Evolutionary conservation across 768 basidiomycete genomes (phyloP), one percentile per base, ranked within the genome.

Genomic region (Pulveroboletus frians): DNA sequence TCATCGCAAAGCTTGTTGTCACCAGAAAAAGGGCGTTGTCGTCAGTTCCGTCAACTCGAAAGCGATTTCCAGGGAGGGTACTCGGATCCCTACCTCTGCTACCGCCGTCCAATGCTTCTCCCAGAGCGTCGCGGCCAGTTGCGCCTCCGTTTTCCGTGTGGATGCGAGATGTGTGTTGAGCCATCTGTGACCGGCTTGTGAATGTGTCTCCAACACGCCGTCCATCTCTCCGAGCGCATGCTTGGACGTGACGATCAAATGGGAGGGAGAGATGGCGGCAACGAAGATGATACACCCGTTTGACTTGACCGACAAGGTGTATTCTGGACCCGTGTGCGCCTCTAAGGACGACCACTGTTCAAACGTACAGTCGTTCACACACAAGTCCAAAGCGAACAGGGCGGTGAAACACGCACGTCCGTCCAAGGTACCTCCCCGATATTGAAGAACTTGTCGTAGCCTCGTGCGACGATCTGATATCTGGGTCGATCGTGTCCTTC

Each of bases 401-500:
- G 21, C 21, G 2, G 21, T 26, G 23, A 26, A 32, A 32, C 13
- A 73, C 88, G 58, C 62, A 95, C 95, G 49, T 83, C 83, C 1
- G 87, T 94, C 92, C 94, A 98, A 3, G 86, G 89, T 5, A 97
- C 92, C 66, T 99, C 96, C 4, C 85, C 90, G 27, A 96, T 90
- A 63, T 96, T 97, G 75, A 97, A 98, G 69, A 99, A 98, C 72
- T 99, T 99, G 73, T 98, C 96, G 64, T 99, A 98, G 0, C 95
- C 96, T 39, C 96, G 73, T 0, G 79, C 86, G 1, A 96, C 83
- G 49, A 99, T 93, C 48, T 83, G 71, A 51, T 74, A 68, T 45
- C 62, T 64, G 41, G 52, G 58, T 75, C 65, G 69, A 34, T 61
- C 65, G 37, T 66, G 9, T 4, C 4, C 60, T 47, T 64, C 51